A percentile compares a stretch with the other conserved stretches of the same genome.
These are phyloP conservation scores for Fagopyrum homotropicum DNA, from an alignment of 148 eudicot species.

Conservation along the genomic window DNA sequence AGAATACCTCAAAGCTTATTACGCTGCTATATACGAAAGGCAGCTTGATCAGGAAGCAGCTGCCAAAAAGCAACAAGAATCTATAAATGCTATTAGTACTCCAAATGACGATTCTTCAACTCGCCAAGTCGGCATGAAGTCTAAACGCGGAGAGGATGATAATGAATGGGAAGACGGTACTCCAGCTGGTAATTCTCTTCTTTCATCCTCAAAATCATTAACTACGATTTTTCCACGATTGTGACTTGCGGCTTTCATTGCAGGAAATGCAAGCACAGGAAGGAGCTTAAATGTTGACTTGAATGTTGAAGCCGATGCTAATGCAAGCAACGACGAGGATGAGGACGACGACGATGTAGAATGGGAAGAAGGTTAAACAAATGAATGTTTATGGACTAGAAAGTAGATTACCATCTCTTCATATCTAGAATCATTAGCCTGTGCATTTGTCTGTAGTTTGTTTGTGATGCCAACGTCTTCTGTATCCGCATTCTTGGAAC, in stretches of 20 bases:
- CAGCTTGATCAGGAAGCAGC: slow-evolving; percentile 49
- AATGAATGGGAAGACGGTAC: slow-evolving; percentile 6
- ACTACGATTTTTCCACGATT: neutral
- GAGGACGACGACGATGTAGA: slow-evolving; percentile 1
- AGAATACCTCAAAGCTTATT: slow-evolving; percentile 80
- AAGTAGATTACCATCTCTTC: neutral
- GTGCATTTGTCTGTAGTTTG: neutral
- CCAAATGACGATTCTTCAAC: neutral
- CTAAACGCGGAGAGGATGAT: slow-evolving; percentile 7
- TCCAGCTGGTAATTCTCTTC: neutral
- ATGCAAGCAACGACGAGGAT: neutral
- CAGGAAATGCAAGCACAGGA: neutral
- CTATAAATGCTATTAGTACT: neutral
- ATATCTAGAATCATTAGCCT: neutral
- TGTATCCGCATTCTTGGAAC: neutral
- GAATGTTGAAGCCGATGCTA: neutral
- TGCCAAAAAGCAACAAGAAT: neutral
- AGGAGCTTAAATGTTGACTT: neutral
- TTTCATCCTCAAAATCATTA: neutral
- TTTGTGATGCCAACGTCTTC: neutral
- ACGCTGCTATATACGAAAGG: slow-evolving; percentile 60
- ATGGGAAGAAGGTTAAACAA: slow-evolving; percentile 12
- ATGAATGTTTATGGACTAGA: neutral
- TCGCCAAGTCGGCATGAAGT: slow-evolving; percentile 8
- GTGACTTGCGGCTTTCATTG: neutral